These are phyloP conservation scores for Solanum sejunctum DNA, from an alignment of 257 asterid genomes.

Conservation along the genomic window DNA sequence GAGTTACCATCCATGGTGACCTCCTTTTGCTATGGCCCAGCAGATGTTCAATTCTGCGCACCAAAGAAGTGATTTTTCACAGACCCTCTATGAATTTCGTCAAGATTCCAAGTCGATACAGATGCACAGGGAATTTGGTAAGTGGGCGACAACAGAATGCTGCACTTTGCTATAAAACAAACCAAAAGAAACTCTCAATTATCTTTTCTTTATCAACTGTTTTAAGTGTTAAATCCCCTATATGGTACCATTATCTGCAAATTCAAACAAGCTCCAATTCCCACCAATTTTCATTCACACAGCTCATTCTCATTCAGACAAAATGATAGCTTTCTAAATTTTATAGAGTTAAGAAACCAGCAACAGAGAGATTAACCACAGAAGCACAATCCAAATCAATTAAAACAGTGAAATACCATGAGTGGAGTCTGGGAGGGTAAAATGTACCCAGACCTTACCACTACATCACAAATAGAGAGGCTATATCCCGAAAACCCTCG, in stretches of 20 bases:
- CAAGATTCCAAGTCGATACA: neutral
- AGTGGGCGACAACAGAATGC: neutral
- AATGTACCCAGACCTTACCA: no score
- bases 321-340: neutral
- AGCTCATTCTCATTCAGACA: neutral
- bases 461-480: no score
- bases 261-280: neutral
- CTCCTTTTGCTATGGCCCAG: slow-evolving; percentile 3
- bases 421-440: no score
- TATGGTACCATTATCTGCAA: neutral
- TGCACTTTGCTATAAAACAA: neutral
- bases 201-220: neutral
- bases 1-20: slow-evolving; percentile 47
- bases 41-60: slow-evolving; percentile 23
- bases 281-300: neutral
- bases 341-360: neutral
- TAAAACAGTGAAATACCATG: neutral
- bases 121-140: neutral
- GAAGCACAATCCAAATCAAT: neutral
- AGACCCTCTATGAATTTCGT: neutral
- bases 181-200: neutral
- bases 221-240: neutral
- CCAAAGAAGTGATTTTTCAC: neutral
- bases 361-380: neutral
- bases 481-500: no score